Conservation (phyloP, 345 rosid species). For the Excoecaria cochinchinensis region DNA sequence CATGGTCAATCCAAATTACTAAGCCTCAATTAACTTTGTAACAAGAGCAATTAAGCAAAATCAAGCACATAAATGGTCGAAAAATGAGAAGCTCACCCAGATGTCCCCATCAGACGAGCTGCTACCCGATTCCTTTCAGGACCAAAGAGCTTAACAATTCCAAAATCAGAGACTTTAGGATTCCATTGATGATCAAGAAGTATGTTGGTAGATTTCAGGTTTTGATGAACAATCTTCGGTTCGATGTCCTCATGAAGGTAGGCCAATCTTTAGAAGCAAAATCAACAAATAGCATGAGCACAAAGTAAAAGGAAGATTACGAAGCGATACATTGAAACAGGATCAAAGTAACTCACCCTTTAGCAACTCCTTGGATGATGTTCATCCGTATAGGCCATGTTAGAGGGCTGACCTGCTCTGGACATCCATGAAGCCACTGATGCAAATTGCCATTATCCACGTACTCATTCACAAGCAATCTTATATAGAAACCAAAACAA, state of each 20-base stretch:
- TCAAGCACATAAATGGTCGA: not conserved
- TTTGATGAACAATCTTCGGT: conserved; percentile 54
- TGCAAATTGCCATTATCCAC: conserved; percentile 68
- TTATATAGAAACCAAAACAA: conserved; percentile 19
- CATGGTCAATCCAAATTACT: not conserved
- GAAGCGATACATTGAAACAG: not conserved
- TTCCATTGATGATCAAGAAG: conserved; percentile 61
- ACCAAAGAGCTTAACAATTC: conserved; percentile 37
- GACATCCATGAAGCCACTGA: conserved; percentile 70
- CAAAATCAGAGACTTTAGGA: conserved; percentile 63
- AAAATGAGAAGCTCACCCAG: conserved; percentile 25
- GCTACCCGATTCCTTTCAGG: conserved; percentile 15
- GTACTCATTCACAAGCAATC: conserved; percentile 69
- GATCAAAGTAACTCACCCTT: conserved; percentile 45
- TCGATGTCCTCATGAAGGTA: conserved; percentile 75
- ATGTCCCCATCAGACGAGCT: conserved; percentile 19
- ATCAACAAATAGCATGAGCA: not conserved
- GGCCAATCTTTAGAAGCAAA: conserved; percentile 49
- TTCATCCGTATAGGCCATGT: conserved; percentile 56
- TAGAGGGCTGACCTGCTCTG: conserved; percentile 44
- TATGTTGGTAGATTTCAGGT: conserved; percentile 62
- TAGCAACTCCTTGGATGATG: conserved; percentile 71
- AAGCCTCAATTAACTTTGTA: not conserved
- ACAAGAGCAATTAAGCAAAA: too few species aligned
- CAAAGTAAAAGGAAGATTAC: not conserved